These are phyloP conservation scores for Annona squamosa DNA, from an alignment of 164 flowering plant genomes.

Conservation along the genomic window DNA sequence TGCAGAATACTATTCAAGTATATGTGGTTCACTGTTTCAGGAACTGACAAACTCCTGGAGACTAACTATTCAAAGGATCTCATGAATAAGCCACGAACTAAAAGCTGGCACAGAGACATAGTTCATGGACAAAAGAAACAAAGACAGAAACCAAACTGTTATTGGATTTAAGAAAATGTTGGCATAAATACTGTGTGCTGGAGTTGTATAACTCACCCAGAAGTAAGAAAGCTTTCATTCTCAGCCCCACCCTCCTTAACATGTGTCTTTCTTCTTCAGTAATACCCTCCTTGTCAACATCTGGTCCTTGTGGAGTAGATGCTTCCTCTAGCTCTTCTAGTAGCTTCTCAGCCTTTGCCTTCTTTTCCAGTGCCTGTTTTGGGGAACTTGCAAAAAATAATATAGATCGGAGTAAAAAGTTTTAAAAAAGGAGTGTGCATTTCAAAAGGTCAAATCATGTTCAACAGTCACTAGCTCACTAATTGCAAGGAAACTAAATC, in stretches of 20 bases:
- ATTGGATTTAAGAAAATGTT: constrained; percentile 1
- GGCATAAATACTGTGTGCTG: neutral
- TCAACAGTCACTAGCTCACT: neutral
- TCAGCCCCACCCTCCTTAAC: constrained; percentile 88
- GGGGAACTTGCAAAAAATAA: constrained; percentile 5
- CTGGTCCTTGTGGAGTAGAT: constrained; percentile 34
- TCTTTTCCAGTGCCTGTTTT: constrained; percentile 65
- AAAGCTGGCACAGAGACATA: too few species aligned
- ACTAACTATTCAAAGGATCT: too few species aligned
- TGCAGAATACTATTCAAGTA: too few species aligned
- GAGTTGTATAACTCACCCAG: constrained; percentile 48
- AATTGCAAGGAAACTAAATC: neutral
- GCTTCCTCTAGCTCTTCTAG: constrained; percentile 55
- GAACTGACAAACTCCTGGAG: too few species aligned
- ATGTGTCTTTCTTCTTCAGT: constrained; percentile 89
- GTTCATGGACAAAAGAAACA: too few species aligned
- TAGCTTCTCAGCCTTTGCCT: constrained; percentile 68
- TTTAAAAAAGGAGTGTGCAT: constrained; percentile 1
- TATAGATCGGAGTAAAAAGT: neutral
- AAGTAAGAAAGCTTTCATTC: constrained; percentile 75
- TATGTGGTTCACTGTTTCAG: too few species aligned
- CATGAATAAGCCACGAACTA: too few species aligned
- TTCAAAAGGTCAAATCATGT: neutral
- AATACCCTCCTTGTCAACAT: constrained; percentile 71
- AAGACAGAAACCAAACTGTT: too few species aligned